These are phyloP conservation scores for Mycena latifolia DNA, from an alignment of 768 basidiomycete genomes.

Conservation along the genomic window DNA sequence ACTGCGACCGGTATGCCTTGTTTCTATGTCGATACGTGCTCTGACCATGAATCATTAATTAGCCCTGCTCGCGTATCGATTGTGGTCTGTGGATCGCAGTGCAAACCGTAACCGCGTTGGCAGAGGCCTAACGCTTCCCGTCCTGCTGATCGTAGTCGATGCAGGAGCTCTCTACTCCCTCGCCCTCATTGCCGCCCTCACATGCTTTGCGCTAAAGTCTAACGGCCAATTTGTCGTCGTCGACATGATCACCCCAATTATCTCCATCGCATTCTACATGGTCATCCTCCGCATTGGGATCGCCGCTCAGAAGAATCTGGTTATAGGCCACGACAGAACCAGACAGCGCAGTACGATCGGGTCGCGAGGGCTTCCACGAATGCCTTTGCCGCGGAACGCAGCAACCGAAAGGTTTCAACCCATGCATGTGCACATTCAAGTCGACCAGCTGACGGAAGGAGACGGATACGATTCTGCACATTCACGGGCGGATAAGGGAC, in stretches of 20 bases:
- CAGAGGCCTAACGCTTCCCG: slow-evolving; percentile 35
- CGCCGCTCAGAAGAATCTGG: slow-evolving; percentile 9
- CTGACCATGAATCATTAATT: background rate
- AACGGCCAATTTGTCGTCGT: slow-evolving; percentile 50
- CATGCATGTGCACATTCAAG: slow-evolving; percentile 24
- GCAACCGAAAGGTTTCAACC: background rate
- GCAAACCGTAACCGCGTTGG: slow-evolving; percentile 44
- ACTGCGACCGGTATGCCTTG: slow-evolving; percentile 45
- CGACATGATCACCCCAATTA: slow-evolving; percentile 53
- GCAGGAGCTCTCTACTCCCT: slow-evolving; percentile 52
- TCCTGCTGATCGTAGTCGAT: slow-evolving; percentile 50
- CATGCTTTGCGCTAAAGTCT: slow-evolving; percentile 42
- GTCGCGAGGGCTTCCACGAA: no score
- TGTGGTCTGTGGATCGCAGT: slow-evolving; percentile 20
- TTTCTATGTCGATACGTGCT: slow-evolving; percentile 40
- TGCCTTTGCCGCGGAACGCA: background rate
- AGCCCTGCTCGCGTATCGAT: slow-evolving; percentile 20
- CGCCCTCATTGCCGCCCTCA: slow-evolving; percentile 47
- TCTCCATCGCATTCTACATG: slow-evolving; percentile 59
- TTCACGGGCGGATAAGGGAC: no score
- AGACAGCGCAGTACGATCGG: no score
- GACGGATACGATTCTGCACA: no score
- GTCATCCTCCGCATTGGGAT: slow-evolving; percentile 54
- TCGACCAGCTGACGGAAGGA: slow-evolving; percentile 16
- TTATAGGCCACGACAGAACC: background rate